Conservation (phyloP, 2,329 filamentous ascomycete species). For the Claviceps pazoutovae region DNA sequence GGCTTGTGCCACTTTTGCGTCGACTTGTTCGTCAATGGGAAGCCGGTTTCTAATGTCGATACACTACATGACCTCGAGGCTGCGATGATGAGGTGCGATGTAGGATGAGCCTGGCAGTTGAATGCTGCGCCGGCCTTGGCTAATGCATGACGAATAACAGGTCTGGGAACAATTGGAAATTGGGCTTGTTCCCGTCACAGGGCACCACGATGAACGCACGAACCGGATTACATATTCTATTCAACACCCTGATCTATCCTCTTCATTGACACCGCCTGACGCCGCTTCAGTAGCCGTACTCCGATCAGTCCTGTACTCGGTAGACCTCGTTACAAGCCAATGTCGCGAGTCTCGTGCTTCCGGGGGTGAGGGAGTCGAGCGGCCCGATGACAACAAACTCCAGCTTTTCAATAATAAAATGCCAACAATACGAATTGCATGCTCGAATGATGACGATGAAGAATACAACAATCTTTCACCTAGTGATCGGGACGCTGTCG, state of each 20-base stretch:
- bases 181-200: conserved; percentile 11
- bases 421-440: background rate
- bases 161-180: conserved; percentile 19
- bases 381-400: background rate
- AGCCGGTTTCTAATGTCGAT: conserved; percentile 6
- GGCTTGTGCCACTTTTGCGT: conserved; percentile 17
- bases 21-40: conserved; percentile 12
- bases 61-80: conserved; percentile 7
- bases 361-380: background rate
- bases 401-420: background rate
- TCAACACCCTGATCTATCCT: conserved; percentile 22
- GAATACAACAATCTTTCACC: conserved; percentile 9
- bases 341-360: background rate
- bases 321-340: conserved; percentile 11
- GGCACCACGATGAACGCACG: conserved; percentile 3
- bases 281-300: conserved; percentile 15
- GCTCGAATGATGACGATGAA: background rate
- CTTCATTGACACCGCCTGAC: conserved; percentile 16
- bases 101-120: conserved; percentile 6
- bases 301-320: conserved; percentile 12
- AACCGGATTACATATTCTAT: conserved; percentile 19
- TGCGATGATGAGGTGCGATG: conserved; percentile 14
- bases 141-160: background rate
- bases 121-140: background rate
- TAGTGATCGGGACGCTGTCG: conserved; percentile 16